Conservation (phyloP, 164 flowering plant species). For the Saururus chinensis region DNA sequence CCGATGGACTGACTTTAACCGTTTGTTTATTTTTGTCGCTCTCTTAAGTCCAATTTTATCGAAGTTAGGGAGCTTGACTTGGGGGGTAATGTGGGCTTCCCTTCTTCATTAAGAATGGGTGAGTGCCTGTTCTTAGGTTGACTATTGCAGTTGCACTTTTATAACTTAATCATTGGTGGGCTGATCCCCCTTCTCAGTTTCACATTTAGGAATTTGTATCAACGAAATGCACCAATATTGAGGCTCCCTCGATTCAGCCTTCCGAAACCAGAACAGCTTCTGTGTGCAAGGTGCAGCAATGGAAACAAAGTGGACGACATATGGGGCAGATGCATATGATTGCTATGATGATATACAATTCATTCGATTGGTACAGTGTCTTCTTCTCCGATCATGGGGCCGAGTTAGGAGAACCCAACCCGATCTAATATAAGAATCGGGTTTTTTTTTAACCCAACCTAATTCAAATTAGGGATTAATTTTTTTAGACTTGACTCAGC, state of each 20-base stretch:
- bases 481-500: no score
- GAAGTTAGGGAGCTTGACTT: not conserved
- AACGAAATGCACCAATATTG: not conserved
- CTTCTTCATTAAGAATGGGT: no score
- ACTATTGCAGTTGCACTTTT: not conserved
- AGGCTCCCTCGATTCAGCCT: no score
- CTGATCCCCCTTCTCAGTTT: not conserved
- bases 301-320: not conserved
- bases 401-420: no score
- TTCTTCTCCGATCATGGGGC: no score
- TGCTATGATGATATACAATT: not conserved
- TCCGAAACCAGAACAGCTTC: no score
- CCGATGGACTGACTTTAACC: no score
- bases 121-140: not conserved
- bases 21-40: not conserved
- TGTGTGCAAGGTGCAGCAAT: not conserved
- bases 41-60: not conserved
- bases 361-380: not conserved
- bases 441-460: no score
- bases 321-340: not conserved
- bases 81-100: not conserved
- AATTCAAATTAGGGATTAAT: no score
- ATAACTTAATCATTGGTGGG: not conserved
- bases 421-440: no score
- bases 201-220: not conserved